Percentiles rank a stretch among this genome's conserved stretches.
These are phyloP conservation scores for Auricularia auricula-judae DNA, from an alignment of 768 basidiomycete genomes.

Conservation along the genomic window DNA sequence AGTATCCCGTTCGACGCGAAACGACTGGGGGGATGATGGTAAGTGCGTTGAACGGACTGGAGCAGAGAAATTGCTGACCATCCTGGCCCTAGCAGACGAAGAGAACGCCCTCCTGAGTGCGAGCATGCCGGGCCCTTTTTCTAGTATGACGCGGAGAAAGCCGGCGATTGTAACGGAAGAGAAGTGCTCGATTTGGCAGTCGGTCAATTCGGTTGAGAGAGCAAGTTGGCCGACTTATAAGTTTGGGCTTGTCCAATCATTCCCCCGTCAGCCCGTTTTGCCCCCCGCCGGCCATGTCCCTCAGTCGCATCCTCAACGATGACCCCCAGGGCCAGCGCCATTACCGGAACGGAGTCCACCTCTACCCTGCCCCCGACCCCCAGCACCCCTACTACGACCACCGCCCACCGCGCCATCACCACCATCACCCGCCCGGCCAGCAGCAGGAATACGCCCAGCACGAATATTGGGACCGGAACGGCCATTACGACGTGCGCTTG, in stretches of 20 bases:
- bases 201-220: too few species aligned
- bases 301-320: conserved; percentile 72
- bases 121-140: neutral
- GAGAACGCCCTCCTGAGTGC: conserved; percentile 6
- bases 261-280: neutral
- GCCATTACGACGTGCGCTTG: conserved; percentile 16
- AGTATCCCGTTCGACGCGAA: conserved; percentile 82
- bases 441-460: conserved; percentile 8
- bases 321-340: conserved; percentile 31
- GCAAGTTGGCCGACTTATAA: neutral
- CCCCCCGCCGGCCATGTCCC: conserved; percentile 42
- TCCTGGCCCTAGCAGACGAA: conserved; percentile 5
- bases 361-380: conserved; percentile 13
- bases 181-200: neutral
- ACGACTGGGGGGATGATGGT: conserved; percentile 15
- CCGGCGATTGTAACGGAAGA: neutral
- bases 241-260: neutral
- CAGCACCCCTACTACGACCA: conserved; percentile 9
- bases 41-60: neutral
- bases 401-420: conserved; percentile 10
- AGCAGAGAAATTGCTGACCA: neutral
- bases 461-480: conserved; percentile 12
- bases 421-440: neutral
- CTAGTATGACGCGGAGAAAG: too few species aligned
- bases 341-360: conserved; percentile 22